Evolutionary conservation across 2,329 filamentous ascomycete species (phyloP), one percentile per base, ranked within the genome.

Genomic region (Domatiomyces catenatus): DNA sequence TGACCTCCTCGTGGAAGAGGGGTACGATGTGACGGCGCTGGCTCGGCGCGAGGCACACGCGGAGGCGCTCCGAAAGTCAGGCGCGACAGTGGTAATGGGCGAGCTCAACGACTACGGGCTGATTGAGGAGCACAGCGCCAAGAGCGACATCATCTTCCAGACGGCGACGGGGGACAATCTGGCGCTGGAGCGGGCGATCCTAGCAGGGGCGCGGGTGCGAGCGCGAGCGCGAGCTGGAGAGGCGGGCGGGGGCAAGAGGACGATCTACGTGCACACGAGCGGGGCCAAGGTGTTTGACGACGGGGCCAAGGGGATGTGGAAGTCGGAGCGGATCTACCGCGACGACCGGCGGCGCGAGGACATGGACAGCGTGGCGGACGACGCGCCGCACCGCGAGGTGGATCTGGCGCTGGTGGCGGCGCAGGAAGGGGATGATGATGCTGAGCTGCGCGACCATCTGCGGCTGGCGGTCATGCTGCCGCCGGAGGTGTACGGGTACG

Each of bases 161-260:
- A 71, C 67, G 8, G 72, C 73, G 7, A 72, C 70, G 3, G 70
- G 70, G 5, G 72, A 75, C 58, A 66, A 75, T 51, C 60, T 71
- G 17, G 67, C 69, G 5, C 69, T 66, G 8, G 71, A 64, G 1
- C 54, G 70, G 54, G 69, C 71, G 17, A 63, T 75, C 8, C 58
- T 75, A 1, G 64, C 65, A 4, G 72, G 69, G 6, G 59, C 75
- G 44, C 54, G 63, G 44, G 56, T 66, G 48, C 66, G 70, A 5
- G 64, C 68, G 2, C 22, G 22, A 24, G 22, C 22, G 22, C 3
- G 22, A 24, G 22, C 6, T 6, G 3, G 3, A 24, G 22, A 3
- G 22, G 6, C 3, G 22, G 22, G 6, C 3, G 22, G 22, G 22
- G 63, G 62, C 6, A 62, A 67, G 26, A 50, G 47, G 15, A 70